Evolutionary conservation across 805 yeast genomes (phyloP).

Genomic region (Candida xyloterini): DNA sequence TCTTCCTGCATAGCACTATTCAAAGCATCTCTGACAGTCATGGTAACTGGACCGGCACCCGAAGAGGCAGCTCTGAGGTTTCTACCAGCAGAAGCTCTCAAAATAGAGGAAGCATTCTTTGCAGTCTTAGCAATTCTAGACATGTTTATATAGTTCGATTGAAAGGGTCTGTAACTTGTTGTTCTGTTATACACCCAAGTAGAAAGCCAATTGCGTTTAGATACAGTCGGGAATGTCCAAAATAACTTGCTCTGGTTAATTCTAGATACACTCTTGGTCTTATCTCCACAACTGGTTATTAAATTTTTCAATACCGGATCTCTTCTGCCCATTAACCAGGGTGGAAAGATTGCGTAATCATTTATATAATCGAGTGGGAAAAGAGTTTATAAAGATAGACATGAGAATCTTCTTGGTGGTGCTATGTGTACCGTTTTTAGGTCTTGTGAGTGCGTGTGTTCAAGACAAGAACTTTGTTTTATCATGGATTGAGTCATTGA

Average conservation of each 20-base stretch:
- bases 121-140: constrained; percentile 13
- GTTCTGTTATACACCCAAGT: background rate
- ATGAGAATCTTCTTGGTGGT: background rate
- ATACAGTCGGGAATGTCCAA: background rate
- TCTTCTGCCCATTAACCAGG: constrained; percentile 9
- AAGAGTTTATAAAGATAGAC: background rate
- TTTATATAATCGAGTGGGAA: background rate
- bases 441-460: background rate
- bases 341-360: background rate
- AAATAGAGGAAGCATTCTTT: constrained; percentile 18
- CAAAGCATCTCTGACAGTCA: constrained; percentile 96
- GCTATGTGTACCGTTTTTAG: background rate
- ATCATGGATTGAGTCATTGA: background rate
- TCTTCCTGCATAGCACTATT: constrained; percentile 96
- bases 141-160: constrained; percentile 1
- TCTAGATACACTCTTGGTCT: constrained; percentile 2
- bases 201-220: background rate
- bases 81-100: constrained; percentile 25
- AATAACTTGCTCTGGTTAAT: background rate
- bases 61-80: constrained; percentile 42
- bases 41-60: constrained; percentile 50
- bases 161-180: background rate
- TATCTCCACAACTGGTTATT: constrained; percentile 10
- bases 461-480: background rate
- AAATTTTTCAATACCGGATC: constrained; percentile 10